Evolutionary conservation across 257 asterid species (phyloP).

Genomic region (Echium plantagineum): DNA sequence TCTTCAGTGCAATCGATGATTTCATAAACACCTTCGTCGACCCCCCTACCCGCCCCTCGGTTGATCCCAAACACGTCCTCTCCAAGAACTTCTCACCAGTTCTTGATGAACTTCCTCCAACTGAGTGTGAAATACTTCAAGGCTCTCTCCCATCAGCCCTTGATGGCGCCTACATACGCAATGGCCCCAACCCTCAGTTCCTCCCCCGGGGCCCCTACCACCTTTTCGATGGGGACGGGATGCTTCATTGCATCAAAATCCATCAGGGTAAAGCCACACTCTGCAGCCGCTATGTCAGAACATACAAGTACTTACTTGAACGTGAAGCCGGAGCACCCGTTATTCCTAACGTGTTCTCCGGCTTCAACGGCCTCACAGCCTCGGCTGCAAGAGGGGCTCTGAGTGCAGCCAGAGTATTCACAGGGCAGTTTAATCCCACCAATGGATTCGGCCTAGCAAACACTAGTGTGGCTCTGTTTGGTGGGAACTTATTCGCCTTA

Average conservation of each 20-base stretch:
- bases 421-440: conserved; percentile 38
- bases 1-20: conserved; percentile 12
- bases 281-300: conserved; percentile 64
- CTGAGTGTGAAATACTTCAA: conserved; percentile 30
- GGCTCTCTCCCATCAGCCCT: conserved; percentile 47
- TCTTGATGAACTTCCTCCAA: conserved; percentile 50
- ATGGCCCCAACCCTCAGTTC: conserved; percentile 63
- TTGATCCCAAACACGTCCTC: conserved; percentile 42
- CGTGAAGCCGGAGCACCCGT: conserved; percentile 31
- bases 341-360: conserved; percentile 52
- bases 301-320: conserved; percentile 48
- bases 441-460: conserved; percentile 62
- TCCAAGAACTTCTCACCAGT: conserved; percentile 44
- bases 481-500: conserved; percentile 48
- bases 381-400: conserved; percentile 48
- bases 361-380: conserved; percentile 46
- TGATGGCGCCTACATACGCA: conserved; percentile 59
- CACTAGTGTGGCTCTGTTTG: conserved; percentile 51
- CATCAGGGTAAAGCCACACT: conserved; percentile 36
- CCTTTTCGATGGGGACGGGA: conserved; percentile 65
- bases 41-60: conserved; percentile 34
- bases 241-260: conserved; percentile 52
- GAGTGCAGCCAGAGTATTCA: conserved; percentile 31
- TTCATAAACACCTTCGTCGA: conserved; percentile 22
- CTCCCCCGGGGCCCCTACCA: conserved; percentile 67